phyloP scores from a whole-genome alignment of 2,329 filamentous ascomycete genomes.

The Dichotomopilus funicola region DNA sequence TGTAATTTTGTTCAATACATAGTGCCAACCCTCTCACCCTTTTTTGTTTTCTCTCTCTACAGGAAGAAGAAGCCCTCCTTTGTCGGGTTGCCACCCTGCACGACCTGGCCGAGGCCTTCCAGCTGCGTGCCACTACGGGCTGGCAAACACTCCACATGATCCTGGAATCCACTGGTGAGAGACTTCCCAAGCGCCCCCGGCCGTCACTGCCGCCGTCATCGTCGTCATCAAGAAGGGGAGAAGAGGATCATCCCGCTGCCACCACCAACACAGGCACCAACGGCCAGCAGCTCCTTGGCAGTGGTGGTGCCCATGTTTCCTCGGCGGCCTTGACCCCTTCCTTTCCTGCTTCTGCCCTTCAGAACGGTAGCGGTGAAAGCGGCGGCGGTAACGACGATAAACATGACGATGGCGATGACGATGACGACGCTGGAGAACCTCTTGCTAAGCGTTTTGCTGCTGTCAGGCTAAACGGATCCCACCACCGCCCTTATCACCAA shows the following conservation, averaged over 20 bases:
- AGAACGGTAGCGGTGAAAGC: not conserved
- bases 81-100: slow-evolving; percentile 78
- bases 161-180: slow-evolving; percentile 95
- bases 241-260: not conserved
- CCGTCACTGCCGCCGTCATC: slow-evolving; percentile 27
- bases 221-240: slow-evolving; percentile 11
- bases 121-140: slow-evolving; percentile 78
- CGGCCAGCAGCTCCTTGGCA: too few relatives aligned
- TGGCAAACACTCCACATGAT: slow-evolving; percentile 94
- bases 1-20: not conserved
- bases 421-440: slow-evolving; percentile 41
- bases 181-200: slow-evolving; percentile 68
- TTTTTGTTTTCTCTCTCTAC: slow-evolving; percentile 4
- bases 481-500: not conserved
- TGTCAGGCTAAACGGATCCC: slow-evolving; percentile 53
- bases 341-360: not conserved
- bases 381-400: not conserved
- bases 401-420: not conserved
- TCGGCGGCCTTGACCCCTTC: not conserved
- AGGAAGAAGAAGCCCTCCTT: slow-evolving; percentile 87
- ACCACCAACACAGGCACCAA: too few relatives aligned
- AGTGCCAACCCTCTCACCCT: not conserved
- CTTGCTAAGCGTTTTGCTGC: slow-evolving; percentile 62
- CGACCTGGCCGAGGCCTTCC: slow-evolving; percentile 72
- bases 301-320: too few relatives aligned